These are phyloP conservation scores for Exophiala viscosa DNA, from an alignment of 2,329 filamentous ascomycete species.

Conservation along the genomic window DNA sequence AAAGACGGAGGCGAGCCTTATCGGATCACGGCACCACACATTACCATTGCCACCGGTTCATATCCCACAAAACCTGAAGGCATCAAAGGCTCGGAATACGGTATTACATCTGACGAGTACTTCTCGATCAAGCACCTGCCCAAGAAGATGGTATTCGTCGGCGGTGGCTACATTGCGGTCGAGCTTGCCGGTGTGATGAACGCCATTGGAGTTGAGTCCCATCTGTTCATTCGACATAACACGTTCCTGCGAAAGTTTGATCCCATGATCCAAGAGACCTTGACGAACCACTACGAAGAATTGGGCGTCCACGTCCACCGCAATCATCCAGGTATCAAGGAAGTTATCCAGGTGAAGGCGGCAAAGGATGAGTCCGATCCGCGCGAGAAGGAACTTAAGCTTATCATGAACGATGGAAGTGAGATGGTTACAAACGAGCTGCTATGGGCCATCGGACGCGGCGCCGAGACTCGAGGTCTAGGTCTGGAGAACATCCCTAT, in stretches of 20 bases:
- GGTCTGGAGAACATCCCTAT: slow-evolving; percentile 42
- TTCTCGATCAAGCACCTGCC: slow-evolving; percentile 51
- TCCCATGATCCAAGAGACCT: slow-evolving; percentile 51
- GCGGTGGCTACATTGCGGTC: slow-evolving; percentile 51
- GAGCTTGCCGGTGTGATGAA: slow-evolving; percentile 51
- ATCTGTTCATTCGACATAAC: slow-evolving; percentile 50
- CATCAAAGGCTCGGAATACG: slow-evolving; percentile 46
- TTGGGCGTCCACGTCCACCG: slow-evolving; percentile 48
- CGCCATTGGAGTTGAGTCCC: slow-evolving; percentile 48
- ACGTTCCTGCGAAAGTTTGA: slow-evolving; percentile 51
- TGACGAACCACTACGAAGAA: slow-evolving; percentile 51
- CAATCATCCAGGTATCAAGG: slow-evolving; percentile 45
- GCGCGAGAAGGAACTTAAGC: slow-evolving; percentile 45
- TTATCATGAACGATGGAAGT: slow-evolving; percentile 41
- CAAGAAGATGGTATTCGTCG: slow-evolving; percentile 49
- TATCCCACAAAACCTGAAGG: slow-evolving; percentile 42
- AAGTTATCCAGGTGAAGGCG: slow-evolving; percentile 41
- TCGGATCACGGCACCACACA: slow-evolving; percentile 44
- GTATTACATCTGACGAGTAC: slow-evolving; percentile 51
- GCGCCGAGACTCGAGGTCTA: slow-evolving; percentile 44
- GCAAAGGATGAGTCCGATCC: slow-evolving; percentile 42
- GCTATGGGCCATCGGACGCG: slow-evolving; percentile 50
- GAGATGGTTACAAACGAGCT: slow-evolving; percentile 48
- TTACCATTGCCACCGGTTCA: slow-evolving; percentile 48
- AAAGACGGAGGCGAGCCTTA: slow-evolving; percentile 40